These are phyloP conservation scores for Neostapfia colusana DNA, from an alignment of 176 grass and related monocot genomes.

Conservation along the genomic window DNA sequence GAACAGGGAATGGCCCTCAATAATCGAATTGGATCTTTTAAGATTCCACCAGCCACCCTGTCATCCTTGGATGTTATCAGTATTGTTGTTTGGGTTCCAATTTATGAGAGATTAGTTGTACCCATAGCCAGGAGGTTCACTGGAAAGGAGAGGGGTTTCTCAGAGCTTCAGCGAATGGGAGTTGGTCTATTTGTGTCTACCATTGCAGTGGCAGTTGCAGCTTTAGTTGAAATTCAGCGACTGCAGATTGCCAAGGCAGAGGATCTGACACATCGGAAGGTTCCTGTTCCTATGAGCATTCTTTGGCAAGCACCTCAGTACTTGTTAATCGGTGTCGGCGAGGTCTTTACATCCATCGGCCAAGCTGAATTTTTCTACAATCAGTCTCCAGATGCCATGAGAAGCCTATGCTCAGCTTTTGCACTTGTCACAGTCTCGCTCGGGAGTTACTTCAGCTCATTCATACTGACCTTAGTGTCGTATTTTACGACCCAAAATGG, in stretches of 20 bases:
- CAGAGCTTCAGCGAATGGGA: slow-evolving; percentile 73
- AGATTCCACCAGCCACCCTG: slow-evolving; percentile 69
- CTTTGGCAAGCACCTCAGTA: slow-evolving; percentile 88
- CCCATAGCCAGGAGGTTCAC: slow-evolving; percentile 68
- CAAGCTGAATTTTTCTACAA: slow-evolving; percentile 83
- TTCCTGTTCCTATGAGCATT: slow-evolving; percentile 70
- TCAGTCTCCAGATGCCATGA: slow-evolving; percentile 81
- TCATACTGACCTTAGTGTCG: slow-evolving; percentile 64
- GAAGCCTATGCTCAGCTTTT: slow-evolving; percentile 68
- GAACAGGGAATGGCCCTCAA: slow-evolving; percentile 79
- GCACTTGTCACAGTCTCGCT: slow-evolving; percentile 70
- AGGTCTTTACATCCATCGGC: slow-evolving; percentile 73
- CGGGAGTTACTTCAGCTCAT: slow-evolving; percentile 76
- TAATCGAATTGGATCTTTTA: slow-evolving; percentile 51
- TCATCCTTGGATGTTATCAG: slow-evolving; percentile 74
- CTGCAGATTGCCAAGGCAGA: slow-evolving; percentile 63
- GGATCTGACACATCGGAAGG: slow-evolving; percentile 50
- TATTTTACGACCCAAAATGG: slow-evolving; percentile 50
- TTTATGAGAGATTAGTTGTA: slow-evolving; percentile 76
- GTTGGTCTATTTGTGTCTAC: slow-evolving; percentile 76
- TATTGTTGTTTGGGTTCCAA: slow-evolving; percentile 56
- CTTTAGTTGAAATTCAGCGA: slow-evolving; percentile 70
- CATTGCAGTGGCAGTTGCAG: slow-evolving; percentile 54
- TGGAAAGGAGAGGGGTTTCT: slow-evolving; percentile 77
- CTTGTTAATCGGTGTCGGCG: slow-evolving; percentile 63